Conservation (phyloP, 108 stramenopile genomes). For the Fistulifera solaris region DNA sequence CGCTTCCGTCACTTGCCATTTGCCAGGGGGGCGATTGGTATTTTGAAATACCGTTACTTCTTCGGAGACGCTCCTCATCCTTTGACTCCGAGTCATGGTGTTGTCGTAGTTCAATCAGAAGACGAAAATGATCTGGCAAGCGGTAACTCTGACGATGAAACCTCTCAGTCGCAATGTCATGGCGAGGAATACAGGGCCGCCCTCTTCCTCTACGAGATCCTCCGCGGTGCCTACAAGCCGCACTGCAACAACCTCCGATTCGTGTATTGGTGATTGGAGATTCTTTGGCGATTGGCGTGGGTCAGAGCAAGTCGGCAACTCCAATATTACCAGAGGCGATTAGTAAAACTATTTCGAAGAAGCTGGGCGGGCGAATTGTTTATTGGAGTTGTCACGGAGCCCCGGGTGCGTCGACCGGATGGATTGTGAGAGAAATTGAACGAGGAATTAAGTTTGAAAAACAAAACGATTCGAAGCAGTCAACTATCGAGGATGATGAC, state of each 20-base stretch:
- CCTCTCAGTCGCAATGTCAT: neutral
- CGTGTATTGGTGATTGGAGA: slow-evolving; percentile 56
- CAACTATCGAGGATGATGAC: slow-evolving; percentile 2
- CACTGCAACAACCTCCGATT: slow-evolving; percentile 16
- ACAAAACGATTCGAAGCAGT: neutral
- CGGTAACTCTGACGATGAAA: neutral
- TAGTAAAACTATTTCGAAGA: slow-evolving; percentile 33
- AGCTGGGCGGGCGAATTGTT: slow-evolving; percentile 34
- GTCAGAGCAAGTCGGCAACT: slow-evolving; percentile 34
- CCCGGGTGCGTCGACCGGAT: slow-evolving; percentile 30
- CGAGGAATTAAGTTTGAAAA: slow-evolving; percentile 2
- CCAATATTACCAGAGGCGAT: slow-evolving; percentile 54
- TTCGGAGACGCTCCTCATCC: slow-evolving; percentile 25
- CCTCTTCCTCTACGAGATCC: too few relatives aligned
- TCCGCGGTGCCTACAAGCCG: neutral
- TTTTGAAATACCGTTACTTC: slow-evolving; percentile 15
- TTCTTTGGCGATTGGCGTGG: slow-evolving; percentile 57
- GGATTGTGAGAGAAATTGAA: slow-evolving; percentile 13
- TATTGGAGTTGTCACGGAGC: slow-evolving; percentile 52
- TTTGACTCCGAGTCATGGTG: slow-evolving; percentile 25
- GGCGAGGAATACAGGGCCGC: too few relatives aligned
- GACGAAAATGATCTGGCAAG: neutral
- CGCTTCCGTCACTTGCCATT: slow-evolving; percentile 10
- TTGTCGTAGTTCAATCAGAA: slow-evolving; percentile 14
- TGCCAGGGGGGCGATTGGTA: slow-evolving; percentile 18